phyloP scores from a whole-genome alignment of 345 rosid genomes.

The Corymbia maculata region DNA sequence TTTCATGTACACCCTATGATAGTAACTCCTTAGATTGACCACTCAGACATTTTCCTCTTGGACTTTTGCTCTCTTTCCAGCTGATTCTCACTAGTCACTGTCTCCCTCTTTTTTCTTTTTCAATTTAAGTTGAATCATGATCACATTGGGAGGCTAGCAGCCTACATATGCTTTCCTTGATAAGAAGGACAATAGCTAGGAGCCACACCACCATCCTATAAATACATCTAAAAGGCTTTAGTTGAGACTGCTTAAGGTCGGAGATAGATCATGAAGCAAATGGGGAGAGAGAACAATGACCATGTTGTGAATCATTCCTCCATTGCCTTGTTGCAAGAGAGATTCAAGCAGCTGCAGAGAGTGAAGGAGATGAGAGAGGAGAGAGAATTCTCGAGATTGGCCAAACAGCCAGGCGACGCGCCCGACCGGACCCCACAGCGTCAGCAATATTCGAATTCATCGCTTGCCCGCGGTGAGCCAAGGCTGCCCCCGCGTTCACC shows the following conservation, averaged over 20 bases:
- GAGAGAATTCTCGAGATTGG: conserved; percentile 10
- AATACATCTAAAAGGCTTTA: background rate
- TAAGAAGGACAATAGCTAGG: background rate
- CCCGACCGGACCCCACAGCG: background rate
- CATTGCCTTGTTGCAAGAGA: conserved; percentile 66
- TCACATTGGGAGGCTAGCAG: background rate
- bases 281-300: background rate
- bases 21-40: background rate
- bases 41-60: background rate
- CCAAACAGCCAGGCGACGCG: background rate
- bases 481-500: background rate
- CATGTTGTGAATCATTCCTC: conserved; percentile 30
- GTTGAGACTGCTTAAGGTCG: background rate
- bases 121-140: background rate
- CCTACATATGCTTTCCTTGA: background rate
- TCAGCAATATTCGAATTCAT: background rate
- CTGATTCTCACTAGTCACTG: background rate
- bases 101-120: background rate
- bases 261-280: background rate
- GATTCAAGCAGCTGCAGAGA: conserved; percentile 54
- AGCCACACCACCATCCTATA: background rate
- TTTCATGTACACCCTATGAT: background rate
- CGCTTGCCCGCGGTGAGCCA: background rate
- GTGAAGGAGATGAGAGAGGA: conserved; percentile 59
- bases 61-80: background rate